Conservation (phyloP, 345 rosid genomes). For the Gossypium anomalum region DNA sequence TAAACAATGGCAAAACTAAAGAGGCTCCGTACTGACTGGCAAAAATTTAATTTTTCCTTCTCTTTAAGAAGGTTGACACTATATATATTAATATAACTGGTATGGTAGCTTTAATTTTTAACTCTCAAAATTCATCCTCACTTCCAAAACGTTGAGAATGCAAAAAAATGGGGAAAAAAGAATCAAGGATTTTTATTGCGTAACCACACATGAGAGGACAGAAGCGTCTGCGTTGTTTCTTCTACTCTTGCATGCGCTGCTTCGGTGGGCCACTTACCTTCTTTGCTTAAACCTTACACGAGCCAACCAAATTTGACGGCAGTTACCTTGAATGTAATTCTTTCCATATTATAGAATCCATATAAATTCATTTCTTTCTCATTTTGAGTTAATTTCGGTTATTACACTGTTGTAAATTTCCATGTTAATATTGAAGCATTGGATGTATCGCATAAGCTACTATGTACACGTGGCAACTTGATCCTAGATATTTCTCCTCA, state of each 20-base stretch:
- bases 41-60: neutral
- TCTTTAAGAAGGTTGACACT: neutral
- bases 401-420: neutral
- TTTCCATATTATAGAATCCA: neutral
- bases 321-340: conserved; percentile 8
- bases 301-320: neutral
- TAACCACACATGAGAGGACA: neutral
- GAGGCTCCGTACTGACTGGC: neutral
- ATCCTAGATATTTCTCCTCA: neutral
- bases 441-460: neutral
- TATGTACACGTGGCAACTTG: neutral
- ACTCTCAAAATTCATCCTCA: neutral
- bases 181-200: neutral
- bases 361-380: neutral
- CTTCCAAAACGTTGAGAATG: neutral
- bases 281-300: neutral
- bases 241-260: neutral
- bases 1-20: neutral
- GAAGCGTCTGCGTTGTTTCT: neutral
- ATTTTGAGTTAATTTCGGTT: neutral
- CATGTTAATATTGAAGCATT: neutral
- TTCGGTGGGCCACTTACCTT: neutral
- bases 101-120: neutral
- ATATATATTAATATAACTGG: neutral
- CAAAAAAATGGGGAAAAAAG: neutral